phyloP scores from a whole-genome alignment of 2,329 filamentous ascomycete genomes.

The Fusarium clavum region DNA sequence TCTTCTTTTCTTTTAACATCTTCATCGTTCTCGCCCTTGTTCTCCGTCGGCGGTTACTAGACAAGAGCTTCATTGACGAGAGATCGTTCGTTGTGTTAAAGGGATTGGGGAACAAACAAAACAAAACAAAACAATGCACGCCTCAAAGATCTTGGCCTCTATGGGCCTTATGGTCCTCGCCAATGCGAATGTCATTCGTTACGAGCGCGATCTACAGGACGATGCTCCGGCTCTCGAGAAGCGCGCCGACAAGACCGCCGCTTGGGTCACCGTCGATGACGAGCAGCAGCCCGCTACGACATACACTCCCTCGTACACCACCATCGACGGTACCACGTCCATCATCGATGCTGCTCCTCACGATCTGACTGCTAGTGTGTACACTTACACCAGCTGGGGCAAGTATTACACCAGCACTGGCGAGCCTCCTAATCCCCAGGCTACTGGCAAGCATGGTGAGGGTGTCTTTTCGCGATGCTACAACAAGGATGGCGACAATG shows the following conservation, averaged over 20 bases:
- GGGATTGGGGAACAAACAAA: constrained; percentile 18
- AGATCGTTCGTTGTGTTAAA: constrained; percentile 5
- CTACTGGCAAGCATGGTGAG: constrained; percentile 54
- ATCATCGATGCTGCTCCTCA: constrained; percentile 56
- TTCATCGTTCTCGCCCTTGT: constrained; percentile 25
- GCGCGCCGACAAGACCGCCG: constrained; percentile 53
- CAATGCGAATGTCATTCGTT: constrained; percentile 40
- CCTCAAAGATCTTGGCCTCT: constrained; percentile 48
- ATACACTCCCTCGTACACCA: constrained; percentile 61
- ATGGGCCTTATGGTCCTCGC: constrained; percentile 48
- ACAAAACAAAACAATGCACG: constrained; percentile 47
- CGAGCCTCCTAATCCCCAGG: constrained; percentile 59
- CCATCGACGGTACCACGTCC: constrained; percentile 58
- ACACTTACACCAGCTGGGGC: constrained; percentile 52
- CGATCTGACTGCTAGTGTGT: constrained; percentile 60
- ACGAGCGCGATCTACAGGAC: constrained; percentile 27
- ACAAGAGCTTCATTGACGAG: constrained; percentile 15
- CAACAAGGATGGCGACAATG: constrained; percentile 59
- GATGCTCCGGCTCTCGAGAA: constrained; percentile 35
- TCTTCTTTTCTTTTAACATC: constrained; percentile 12
- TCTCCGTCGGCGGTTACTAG: constrained; percentile 28
- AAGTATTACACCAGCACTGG: constrained; percentile 57
- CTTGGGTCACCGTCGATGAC: constrained; percentile 65
- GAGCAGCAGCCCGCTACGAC: constrained; percentile 59
- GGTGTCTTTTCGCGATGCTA: constrained; percentile 64